Evolutionary conservation across 805 yeast species (phyloP), one percentile per base, ranked within the genome.

Genomic region (Yarrowia sp.): DNA sequence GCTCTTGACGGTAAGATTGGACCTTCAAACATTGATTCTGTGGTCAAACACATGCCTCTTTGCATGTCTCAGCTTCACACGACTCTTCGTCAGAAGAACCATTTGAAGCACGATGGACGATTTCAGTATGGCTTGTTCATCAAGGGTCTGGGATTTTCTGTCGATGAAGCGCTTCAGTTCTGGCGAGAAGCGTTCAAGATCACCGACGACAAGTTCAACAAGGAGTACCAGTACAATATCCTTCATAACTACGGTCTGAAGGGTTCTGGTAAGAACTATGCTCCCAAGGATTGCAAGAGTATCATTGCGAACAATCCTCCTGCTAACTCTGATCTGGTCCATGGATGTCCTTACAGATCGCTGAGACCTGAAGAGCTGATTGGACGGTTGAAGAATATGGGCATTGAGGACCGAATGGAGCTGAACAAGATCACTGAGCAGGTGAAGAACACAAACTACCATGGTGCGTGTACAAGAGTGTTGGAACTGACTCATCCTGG

Each of bases 311-410:
- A 88, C 72, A 59, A 59, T 5, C 91, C 92, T 8, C 84, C 87
- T 71, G 92, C 97, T 0, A 81, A 82, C 11, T 79, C 84, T 50
- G 97, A 93, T 72, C 84, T 80, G 70, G 67, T 63, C 7, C 97
- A 94, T 76, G 99, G 99, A 2, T 94, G 98, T 78, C 98, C 98
- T 5, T 95, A 90, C 78, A 82, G 97, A 68, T 94, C 90, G 74
- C 80, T 90, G 74, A 82, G 85, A 12, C 76, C 85, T n/a, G 96
- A 91, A 55, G 83, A 85, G 67, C 81, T 95, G 61, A 81, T 84
- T 8, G 72, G 74, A 3, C 85, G 86, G 70, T 81, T 95, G 72
- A 79, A 80, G 49, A 84, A 81, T 22, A 84, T 91, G 86, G 94
- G 93, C 1, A 79, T 91, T 61, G 81, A 77, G 10, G 91, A 89